A percentile compares a stretch with the other conserved stretches of the same genome.
Conservation (phyloP, 2,329 filamentous ascomycete species). For the Aspergillus quadrilineatus region DNA sequence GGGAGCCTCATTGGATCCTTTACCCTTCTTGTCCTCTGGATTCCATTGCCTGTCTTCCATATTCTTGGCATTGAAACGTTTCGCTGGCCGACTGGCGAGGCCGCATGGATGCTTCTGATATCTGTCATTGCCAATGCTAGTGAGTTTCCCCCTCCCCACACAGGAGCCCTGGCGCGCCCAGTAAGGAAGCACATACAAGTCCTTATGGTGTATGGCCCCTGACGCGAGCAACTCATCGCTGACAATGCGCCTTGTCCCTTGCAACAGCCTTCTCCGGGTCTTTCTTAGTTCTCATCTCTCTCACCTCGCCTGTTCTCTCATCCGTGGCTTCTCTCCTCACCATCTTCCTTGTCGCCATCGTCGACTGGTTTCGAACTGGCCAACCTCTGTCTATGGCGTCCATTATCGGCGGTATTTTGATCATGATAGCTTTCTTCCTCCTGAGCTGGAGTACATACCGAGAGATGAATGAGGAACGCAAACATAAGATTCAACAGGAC, state of each 20-base stretch:
- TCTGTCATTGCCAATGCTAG: constrained; percentile 83
- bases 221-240: neutral
- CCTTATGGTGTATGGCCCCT: neutral
- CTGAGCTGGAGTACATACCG: constrained; percentile 88
- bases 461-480: constrained; percentile 84
- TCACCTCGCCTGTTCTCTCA: constrained; percentile 88
- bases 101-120: constrained; percentile 75
- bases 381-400: constrained; percentile 72
- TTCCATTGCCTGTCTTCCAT: constrained; percentile 84
- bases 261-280: constrained; percentile 74
- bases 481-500: constrained; percentile 52
- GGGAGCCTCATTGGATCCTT: constrained; percentile 84
- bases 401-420: constrained; percentile 77
- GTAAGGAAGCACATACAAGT: neutral
- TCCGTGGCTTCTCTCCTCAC: constrained; percentile 91
- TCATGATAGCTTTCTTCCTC: constrained; percentile 83
- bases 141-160: constrained; percentile 38
- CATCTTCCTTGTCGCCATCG: constrained; percentile 92
- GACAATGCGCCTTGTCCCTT: neutral
- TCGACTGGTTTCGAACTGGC: constrained; percentile 84
- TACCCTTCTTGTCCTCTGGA: constrained; percentile 84
- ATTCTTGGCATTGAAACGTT: constrained; percentile 76
- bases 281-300: constrained; percentile 86
- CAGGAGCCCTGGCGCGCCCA: neutral
- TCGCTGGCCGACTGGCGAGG: constrained; percentile 72